Base-by-base conservation (phyloP, 371 early-diverging fungal genomes). In the Phascolomyces articulosus region DNA sequence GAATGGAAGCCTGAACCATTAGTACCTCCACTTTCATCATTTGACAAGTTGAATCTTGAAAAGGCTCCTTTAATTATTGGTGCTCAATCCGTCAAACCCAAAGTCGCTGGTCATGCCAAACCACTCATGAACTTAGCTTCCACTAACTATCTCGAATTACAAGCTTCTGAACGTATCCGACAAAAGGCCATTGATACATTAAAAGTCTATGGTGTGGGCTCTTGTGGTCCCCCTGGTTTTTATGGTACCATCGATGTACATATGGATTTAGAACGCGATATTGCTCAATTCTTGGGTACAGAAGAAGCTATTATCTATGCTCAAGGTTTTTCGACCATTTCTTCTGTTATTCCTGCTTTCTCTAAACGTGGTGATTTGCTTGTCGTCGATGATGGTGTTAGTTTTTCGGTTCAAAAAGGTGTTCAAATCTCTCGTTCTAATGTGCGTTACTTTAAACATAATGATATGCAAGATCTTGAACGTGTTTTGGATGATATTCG, bases 171-270 rank as follows among this genome's bases (percentile, higher is more conserved):
- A 21, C 72, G 85, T 11, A 87, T 93, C 60, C 92, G 93, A 79
- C 87, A 94, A 57, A 93, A 90, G 68, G 95, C 98, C 18, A 85
- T 95, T 56, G 85, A 86, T 18, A 95, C 95, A 4, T 88, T 99
- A 40, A 89, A 90, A 67, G 91, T 94, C 60, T 99, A 99, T 77
- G 99, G 99, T 60, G 98, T 99, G 31, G 99, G 99, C 23, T 93
- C 99, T 2, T 99, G 99, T 75, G 97, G 96, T 15, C 99, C 99
- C 7, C 94, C 98, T 7, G 99, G 99, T n/a, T 99, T 99, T 77
- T 99, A 99, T 78, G 99, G 99, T 62, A 99, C 99, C 16, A 80
- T 83, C 71, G 99, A 99, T 78, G 93, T 99, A 13, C 99, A 99
- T 72, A 90, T 98, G 85, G 90, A 96, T 55, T 84, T 99, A 47